Conservation (phyloP, 202 grass and related monocot species). For the Elaeis oleifera region DNA sequence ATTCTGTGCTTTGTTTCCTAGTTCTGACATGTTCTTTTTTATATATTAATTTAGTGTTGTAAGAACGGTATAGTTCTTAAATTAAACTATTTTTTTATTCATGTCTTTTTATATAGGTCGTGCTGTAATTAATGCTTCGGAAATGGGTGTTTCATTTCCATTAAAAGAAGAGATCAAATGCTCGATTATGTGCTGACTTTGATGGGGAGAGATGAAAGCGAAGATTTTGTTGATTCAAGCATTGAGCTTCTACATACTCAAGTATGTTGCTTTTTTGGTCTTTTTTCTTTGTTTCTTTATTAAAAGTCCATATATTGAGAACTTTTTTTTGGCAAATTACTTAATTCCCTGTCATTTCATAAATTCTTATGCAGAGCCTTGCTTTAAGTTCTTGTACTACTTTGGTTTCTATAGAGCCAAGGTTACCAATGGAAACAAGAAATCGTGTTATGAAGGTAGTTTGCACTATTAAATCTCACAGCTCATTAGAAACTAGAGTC, state of each 20-base stretch:
- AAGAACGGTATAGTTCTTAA: not conserved
- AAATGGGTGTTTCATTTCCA: slow-evolving; percentile 93
- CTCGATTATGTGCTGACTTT: slow-evolving; percentile 89
- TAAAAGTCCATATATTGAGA: not conserved
- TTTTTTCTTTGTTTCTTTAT: not conserved
- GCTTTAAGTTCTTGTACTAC: slow-evolving; percentile 95
- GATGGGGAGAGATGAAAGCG: slow-evolving; percentile 94
- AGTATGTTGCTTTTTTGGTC: slow-evolving; percentile 24
- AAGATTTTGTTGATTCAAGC: slow-evolving; percentile 83
- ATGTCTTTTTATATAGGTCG: slow-evolving; percentile 27
- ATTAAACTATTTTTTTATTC: slow-evolving; percentile 4
- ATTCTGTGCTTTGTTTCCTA: too few relatives aligned
- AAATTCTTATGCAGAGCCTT: slow-evolving; percentile 55
- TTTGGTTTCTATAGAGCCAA: slow-evolving; percentile 89
- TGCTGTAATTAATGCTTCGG: slow-evolving; percentile 83
- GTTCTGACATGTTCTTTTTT: too few relatives aligned
- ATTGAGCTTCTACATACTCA: slow-evolving; percentile 88
- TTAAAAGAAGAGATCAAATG: slow-evolving; percentile 85
- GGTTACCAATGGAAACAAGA: slow-evolving; percentile 95
- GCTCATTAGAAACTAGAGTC: slow-evolving; percentile 13
- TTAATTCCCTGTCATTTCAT: slow-evolving; percentile 7
- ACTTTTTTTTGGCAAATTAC: not conserved
- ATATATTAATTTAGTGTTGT: too few relatives aligned
- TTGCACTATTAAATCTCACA: slow-evolving; percentile 17
- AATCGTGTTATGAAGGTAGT: slow-evolving; percentile 93